Evolutionary conservation across 768 basidiomycete genomes (phyloP), one percentile per base, ranked within the genome.

Genomic region (Naganishia randhawae): DNA sequence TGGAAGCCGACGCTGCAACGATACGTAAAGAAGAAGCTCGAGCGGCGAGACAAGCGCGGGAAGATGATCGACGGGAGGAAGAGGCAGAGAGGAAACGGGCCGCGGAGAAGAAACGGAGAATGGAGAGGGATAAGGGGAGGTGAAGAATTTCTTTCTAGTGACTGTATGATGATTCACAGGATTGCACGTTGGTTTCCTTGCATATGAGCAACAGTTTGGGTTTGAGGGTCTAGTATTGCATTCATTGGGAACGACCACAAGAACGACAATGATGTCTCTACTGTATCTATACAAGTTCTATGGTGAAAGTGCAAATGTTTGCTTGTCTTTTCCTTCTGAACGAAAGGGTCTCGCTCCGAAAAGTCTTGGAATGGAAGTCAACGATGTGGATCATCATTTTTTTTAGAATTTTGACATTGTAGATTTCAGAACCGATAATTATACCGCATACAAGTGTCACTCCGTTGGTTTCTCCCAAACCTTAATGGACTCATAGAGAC

Each of bases 381-480:
- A n/a, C n/a, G n/a, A n/a, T n/a, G n/a, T n/a, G n/a, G n/a, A n/a
- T n/a, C n/a, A n/a, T n/a, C n/a, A n/a, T n/a, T n/a, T n/a, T n/a
- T n/a, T n/a, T n/a, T n/a, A n/a, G n/a, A n/a, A n/a, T n/a, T n/a
- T n/a, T n/a, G n/a, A n/a, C n/a, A n/a, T n/a, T n/a, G n/a, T n/a
- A n/a, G n/a, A n/a, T n/a, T n/a, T n/a, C n/a, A n/a, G n/a, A n/a
- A n/a, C n/a, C n/a, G n/a, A n/a, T n/a, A n/a, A n/a, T n/a, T 50
- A 29, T 32, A 42, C 5, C 22, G 35, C 39, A 17, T 50, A 51
- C 42, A 64, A 55, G 65, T 69, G 69, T 69, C 64, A 69, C 42
- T 69, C 69, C 63, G 64, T 69, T 69, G 69, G 69, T 69, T 69
- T 69, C 69, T 69, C 69, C 69, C 52, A 69, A 69, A 69, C 65